Conservation (phyloP, 2,329 filamentous ascomycete species). For the Conoideocrella luteorostrata region DNA sequence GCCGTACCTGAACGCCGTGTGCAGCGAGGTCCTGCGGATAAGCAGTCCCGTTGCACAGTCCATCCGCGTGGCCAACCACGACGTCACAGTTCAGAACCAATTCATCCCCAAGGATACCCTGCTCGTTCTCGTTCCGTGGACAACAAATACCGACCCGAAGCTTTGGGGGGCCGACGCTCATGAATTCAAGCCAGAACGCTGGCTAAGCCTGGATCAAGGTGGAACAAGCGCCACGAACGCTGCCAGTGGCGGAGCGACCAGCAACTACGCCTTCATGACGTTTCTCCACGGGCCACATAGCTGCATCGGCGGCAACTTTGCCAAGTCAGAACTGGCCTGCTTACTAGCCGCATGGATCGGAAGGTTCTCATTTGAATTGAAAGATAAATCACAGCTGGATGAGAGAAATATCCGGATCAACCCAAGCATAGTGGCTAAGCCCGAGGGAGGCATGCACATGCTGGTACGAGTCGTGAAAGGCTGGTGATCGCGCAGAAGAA, state of each 20-base stretch:
- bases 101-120: conserved; percentile 29
- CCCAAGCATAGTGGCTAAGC: not conserved
- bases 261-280: conserved; percentile 1
- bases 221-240: no score
- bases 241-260: not conserved
- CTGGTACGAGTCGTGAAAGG: not conserved
- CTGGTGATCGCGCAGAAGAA: no score
- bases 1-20: conserved; percentile 34
- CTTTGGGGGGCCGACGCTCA: conserved; percentile 31
- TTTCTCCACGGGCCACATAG: not conserved
- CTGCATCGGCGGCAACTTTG: not conserved
- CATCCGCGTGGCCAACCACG: conserved; percentile 23
- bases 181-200: conserved; percentile 32
- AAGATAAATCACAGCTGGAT: not conserved
- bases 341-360: not conserved
- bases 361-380: not conserved
- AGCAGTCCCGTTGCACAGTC: conserved; percentile 30
- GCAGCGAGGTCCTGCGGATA: conserved; percentile 36
- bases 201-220: conserved; percentile 22
- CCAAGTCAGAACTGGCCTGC: not conserved
- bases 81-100: conserved; percentile 26
- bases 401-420: not conserved
- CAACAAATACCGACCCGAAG: conserved; percentile 22
- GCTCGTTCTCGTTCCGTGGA: conserved; percentile 24
- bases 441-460: not conserved